Percentiles rank a stretch among this genome's conserved stretches.
Conservation (phyloP, 2,329 filamentous ascomycete species). For the Calonectria crousiana region DNA sequence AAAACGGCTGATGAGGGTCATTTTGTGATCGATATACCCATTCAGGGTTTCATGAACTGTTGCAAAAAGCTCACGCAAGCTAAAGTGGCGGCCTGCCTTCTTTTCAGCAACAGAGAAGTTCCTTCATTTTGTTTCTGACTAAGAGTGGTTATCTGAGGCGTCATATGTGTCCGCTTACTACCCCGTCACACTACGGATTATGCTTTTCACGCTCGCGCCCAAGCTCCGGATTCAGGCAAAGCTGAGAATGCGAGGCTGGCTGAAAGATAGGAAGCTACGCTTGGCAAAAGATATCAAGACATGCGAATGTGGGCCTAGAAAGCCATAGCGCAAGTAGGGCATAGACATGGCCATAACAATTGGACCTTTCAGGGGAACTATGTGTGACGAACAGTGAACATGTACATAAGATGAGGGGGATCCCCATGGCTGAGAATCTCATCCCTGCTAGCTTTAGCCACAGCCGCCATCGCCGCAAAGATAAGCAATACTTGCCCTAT, state of each 20-base stretch:
- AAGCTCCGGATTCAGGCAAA: background rate
- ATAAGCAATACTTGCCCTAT: background rate
- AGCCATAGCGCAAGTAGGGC: background rate
- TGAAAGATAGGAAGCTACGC: background rate
- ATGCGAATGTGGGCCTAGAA: background rate
- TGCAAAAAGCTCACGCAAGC: too few species aligned
- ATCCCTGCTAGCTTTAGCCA: background rate
- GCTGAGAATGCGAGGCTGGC: background rate
- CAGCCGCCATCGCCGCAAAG: background rate
- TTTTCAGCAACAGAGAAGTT: background rate
- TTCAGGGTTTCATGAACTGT: background rate
- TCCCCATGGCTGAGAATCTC: background rate
- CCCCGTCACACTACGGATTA: background rate
- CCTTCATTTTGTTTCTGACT: background rate
- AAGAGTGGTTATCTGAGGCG: background rate
- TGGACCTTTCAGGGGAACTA: background rate
- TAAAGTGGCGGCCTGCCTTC: background rate
- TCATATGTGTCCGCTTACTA: background rate
- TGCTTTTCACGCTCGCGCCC: background rate
- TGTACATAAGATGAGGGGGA: background rate
- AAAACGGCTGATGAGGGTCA: conserved; percentile 34
- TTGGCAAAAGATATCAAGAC: too few species aligned
- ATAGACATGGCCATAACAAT: background rate
- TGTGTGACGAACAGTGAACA: background rate
- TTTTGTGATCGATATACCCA: conserved; percentile 1